Evolutionary conservation across 306 rosid species (phyloP), one percentile per base, ranked within the genome.

Genomic region (Rosa lucieae): DNA sequence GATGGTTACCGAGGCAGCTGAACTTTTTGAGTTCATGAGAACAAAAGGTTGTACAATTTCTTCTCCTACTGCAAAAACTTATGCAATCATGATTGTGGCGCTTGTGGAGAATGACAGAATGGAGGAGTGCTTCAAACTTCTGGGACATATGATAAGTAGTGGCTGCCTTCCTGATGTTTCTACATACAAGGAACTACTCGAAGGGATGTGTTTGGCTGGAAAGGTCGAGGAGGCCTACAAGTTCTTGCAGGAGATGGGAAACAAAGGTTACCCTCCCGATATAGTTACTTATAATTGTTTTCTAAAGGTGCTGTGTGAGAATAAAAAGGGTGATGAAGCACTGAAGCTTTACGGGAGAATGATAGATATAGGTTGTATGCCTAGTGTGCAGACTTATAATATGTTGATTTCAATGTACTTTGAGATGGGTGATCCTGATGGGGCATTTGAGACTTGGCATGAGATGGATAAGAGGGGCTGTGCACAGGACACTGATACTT

Each of bases 121-220:
- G 88, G 95, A 87, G 63, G 98, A 94, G 48, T 87, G 97, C 81
- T 85, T 89, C 61, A 84, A 83, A 82, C 86, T 87, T 72, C 74
- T 88, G 76, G 92, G 76, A 70, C 83, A 84, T 84, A 94, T 92
- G 98, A 79, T 92, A 73, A 84, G 84, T 78, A 91, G 92, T 48
- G 97, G 99, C 61, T 91, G 95, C 76, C 92, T 92, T 74, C 99
- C 97, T 35, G 97, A 92, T 78, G 99, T 94, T 79, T 81, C 97
- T 32, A 92, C 99, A n/a, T 94, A 92, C 83, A 89, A 89, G 80
- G 93, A 87, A 35, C 82, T 94, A 73, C 84, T 92, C 47, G 97
- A 94, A 82, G 99, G 97, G 73, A 92, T 92, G 95, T 92, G 95
- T 84, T 69, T 89, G 87, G 87, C 84, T 52, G 97, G 92, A 69